phyloP scores from a whole-genome alignment of 306 rosid species.

The Castanea crenata region DNA sequence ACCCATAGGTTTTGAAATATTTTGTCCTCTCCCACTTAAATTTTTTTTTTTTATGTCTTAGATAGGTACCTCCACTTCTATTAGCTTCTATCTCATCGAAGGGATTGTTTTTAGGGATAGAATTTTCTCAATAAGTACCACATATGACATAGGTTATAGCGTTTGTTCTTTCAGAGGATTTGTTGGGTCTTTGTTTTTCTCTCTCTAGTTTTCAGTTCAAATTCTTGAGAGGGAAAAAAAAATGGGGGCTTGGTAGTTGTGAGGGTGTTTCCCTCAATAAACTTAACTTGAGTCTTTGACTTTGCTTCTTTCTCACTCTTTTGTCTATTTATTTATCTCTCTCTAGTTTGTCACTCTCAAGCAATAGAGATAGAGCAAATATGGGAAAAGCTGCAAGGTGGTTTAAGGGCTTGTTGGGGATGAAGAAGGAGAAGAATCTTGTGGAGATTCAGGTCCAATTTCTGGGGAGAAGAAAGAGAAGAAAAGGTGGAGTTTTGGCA shows the following conservation, averaged over 20 bases:
- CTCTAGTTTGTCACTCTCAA: slow-evolving; percentile 27
- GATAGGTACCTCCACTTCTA: not conserved
- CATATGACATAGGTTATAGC: not conserved
- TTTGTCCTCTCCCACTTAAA: slow-evolving; percentile 13
- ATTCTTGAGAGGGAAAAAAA: slow-evolving; percentile 11
- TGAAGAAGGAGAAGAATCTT: slow-evolving; percentile 71
- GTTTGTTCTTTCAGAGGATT: not conserved
- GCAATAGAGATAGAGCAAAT: slow-evolving; percentile 1
- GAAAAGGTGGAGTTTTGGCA: slow-evolving; percentile 86
- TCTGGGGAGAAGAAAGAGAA: slow-evolving; percentile 50
- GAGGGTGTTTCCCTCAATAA: not conserved
- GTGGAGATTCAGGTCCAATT: slow-evolving; percentile 32
- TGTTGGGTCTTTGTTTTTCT: not conserved
- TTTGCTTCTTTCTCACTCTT: not conserved
- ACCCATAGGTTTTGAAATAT: not conserved
- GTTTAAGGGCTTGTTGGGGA: slow-evolving; percentile 78
- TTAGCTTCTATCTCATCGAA: not conserved
- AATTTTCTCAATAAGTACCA: too few species aligned
- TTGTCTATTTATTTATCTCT: not conserved
- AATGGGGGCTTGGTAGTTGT: not conserved
- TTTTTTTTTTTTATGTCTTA: not conserved
- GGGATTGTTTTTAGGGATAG: not conserved
- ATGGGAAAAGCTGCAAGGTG: slow-evolving; percentile 80
- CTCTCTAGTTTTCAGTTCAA: not conserved
- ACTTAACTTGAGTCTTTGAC: slow-evolving; percentile 22